Evolutionary conservation across 2,329 filamentous ascomycete species (phyloP).

Genomic region (Juglanconis oblonga): DNA sequence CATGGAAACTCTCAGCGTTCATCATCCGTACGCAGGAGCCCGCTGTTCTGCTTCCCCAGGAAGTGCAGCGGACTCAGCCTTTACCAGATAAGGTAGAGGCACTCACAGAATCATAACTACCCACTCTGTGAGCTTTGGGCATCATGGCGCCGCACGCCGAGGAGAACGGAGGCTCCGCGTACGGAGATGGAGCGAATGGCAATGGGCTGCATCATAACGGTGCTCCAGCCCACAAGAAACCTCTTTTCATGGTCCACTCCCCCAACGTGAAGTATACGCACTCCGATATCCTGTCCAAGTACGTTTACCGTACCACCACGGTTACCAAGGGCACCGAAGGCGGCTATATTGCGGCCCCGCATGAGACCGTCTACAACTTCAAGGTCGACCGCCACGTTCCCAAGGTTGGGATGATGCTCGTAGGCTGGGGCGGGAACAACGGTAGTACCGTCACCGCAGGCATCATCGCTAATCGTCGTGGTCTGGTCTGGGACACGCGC

Average conservation of each 20-base stretch:
- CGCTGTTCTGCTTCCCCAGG: conserved; percentile 88
- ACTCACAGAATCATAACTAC: conserved; percentile 8
- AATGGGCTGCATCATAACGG: conserved; percentile 22
- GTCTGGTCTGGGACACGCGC: conserved; percentile 88
- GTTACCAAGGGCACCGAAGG: conserved; percentile 68
- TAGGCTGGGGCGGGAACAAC: conserved; percentile 98
- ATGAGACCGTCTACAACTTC: conserved; percentile 93
- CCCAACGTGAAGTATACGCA: conserved; percentile 92
- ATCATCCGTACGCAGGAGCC: conserved; percentile 95
- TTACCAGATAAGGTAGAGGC: conserved; percentile 50
- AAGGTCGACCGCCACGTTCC: conserved; percentile 92
- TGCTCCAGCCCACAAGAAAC: conserved; percentile 42
- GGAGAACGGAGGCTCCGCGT: conserved; percentile 48
- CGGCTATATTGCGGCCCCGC: conserved; percentile 78
- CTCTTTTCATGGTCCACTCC: conserved; percentile 81
- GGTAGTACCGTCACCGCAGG: conserved; percentile 95
- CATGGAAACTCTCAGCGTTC: conserved; percentile 56
- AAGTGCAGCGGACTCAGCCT: conserved; percentile 70
- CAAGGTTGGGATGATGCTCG: conserved; percentile 94
- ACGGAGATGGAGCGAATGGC: conserved; percentile 55
- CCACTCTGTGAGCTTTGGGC: conserved; percentile 24
- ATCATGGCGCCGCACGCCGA: conserved; percentile 93
- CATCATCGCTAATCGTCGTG: conserved; percentile 90
- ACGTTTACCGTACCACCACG: conserved; percentile 92
- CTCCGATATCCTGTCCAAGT: conserved; percentile 84